Conservation (phyloP, 106 monocot genomes). For the Allium sativum region DNA sequence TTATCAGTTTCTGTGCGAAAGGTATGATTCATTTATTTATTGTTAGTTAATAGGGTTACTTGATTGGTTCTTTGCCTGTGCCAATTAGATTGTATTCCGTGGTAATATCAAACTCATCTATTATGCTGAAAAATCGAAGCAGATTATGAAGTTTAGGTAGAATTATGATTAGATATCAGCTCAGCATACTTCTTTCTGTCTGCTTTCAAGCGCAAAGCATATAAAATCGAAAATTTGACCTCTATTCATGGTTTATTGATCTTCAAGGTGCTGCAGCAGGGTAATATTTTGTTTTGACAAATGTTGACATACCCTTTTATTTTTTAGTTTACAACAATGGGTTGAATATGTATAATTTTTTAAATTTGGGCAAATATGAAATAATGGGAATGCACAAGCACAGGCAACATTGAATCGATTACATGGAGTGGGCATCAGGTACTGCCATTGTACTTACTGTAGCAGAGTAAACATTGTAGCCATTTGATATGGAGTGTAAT, state of each 20-base stretch:
- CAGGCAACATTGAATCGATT: constrained; percentile 53
- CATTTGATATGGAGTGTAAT: not conserved
- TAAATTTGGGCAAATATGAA: constrained; percentile 28
- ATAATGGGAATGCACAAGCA: constrained; percentile 64
- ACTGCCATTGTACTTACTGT: not conserved
- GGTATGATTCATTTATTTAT: constrained; percentile 13
- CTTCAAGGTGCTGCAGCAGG: constrained; percentile 35
- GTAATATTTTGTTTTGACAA: constrained; percentile 9
- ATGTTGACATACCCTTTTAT: not conserved
- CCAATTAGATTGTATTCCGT: too few relatives aligned
- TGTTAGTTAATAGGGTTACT: not conserved
- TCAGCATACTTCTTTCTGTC: not conserved
- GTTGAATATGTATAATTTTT: not conserved
- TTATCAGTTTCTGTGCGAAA: constrained; percentile 51
- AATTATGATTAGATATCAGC: too few relatives aligned
- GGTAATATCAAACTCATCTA: too few relatives aligned
- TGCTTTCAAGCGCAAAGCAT: constrained; percentile 38
- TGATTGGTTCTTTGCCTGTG: not conserved
- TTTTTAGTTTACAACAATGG: not conserved
- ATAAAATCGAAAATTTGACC: constrained; percentile 45
- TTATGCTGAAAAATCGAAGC: too few relatives aligned
- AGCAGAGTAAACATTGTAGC: not conserved
- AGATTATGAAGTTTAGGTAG: too few relatives aligned
- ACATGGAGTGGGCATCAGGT: constrained; percentile 85
- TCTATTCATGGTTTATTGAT: constrained; percentile 31